These are phyloP conservation scores for Ustilago esculenta DNA, from an alignment of 1,284 basidiomycete species.

Conservation along the genomic window DNA sequence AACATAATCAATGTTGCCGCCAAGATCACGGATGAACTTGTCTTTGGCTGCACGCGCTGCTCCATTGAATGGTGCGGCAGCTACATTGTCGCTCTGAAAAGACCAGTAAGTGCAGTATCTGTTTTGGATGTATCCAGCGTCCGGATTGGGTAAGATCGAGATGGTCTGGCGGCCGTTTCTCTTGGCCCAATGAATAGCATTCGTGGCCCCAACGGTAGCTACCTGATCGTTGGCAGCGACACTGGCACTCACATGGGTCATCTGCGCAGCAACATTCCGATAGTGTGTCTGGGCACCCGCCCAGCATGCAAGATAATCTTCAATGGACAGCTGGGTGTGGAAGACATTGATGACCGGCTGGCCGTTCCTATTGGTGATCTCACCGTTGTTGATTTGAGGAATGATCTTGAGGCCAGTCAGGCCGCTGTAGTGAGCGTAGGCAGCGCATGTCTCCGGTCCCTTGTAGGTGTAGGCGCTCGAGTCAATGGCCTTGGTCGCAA, in stretches of 20 bases:
- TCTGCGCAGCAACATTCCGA: neutral
- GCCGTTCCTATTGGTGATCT: slow-evolving; percentile 2
- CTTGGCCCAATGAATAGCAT: too few species aligned
- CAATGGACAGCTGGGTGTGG: slow-evolving; percentile 5
- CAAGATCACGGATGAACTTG: too few species aligned
- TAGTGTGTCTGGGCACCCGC: neutral
- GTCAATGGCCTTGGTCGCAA: slow-evolving; percentile 9
- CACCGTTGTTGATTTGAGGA: slow-evolving; percentile 12
- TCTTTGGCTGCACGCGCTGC: too few species aligned
- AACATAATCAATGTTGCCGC: too few species aligned
- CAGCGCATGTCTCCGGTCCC: slow-evolving; percentile 4
- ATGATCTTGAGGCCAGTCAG: slow-evolving; percentile 11
- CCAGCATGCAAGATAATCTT: slow-evolving; percentile 12
- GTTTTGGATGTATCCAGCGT: too few species aligned
- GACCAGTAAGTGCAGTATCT: too few species aligned
- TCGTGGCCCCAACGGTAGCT: too few species aligned
- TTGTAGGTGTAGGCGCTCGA: slow-evolving; percentile 3
- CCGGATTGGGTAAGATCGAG: too few species aligned
- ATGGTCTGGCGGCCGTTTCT: too few species aligned
- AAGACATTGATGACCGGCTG: slow-evolving; percentile 10
- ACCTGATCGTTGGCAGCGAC: too few species aligned
- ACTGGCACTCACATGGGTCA: slow-evolving; percentile 10
- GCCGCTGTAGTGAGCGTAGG: slow-evolving; percentile 8
- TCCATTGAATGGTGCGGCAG: too few species aligned
- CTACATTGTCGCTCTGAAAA: too few species aligned